Base-by-base conservation (phyloP, 331 rosid genomes). In the Cydonia oblonga region DNA sequence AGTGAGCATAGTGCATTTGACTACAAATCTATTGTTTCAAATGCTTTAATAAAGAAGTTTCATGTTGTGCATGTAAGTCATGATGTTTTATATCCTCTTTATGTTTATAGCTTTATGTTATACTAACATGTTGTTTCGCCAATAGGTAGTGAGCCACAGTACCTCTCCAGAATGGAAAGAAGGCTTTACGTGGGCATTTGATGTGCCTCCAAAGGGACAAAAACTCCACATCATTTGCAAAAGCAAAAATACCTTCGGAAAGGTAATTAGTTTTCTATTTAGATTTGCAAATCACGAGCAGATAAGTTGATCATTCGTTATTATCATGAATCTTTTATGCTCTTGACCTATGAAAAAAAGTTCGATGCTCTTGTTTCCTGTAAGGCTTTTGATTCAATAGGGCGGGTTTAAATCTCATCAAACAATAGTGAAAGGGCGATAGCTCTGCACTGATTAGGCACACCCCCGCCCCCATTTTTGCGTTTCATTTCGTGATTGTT, bases 141-240 rank as follows among this genome's bases (percentile, higher is more conserved):
- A 40, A 40, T 75, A 93, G 97, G 95, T 91, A 4, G 93, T 90
- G 79, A 89, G 84, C 85, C 96, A 88, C 64, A 86, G 88, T 78
- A 85, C 84, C 40, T 86, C 91, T 42, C 98, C 97, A 20, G 97
- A 93, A 81, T 93, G 98, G 98, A 84, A 93, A 77, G 98, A 93
- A 89, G 96, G 97, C 28, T 91, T 93, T 88, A 89, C 92, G 1
- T 93, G 98, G 98, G 97, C 87, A 58, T 93, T 89, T 74, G 97
- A 93, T 72, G 96, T 87, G 33, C 97, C 98, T 76, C 97, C 97
- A 23, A 93, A 91, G 85, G 97, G 98, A 80, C 97, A 93, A 76
- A 91, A 87, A 76, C 90, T 93, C 70, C 89, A 93, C 71, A 91
- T 93, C 68, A 69, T 91, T 70, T 93, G 98, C 89, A 93, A 93